Percentiles rank a stretch among this genome's conserved stretches.
Conservation (phyloP, 345 rosid species). For the Pseudoturritis turrita region DNA sequence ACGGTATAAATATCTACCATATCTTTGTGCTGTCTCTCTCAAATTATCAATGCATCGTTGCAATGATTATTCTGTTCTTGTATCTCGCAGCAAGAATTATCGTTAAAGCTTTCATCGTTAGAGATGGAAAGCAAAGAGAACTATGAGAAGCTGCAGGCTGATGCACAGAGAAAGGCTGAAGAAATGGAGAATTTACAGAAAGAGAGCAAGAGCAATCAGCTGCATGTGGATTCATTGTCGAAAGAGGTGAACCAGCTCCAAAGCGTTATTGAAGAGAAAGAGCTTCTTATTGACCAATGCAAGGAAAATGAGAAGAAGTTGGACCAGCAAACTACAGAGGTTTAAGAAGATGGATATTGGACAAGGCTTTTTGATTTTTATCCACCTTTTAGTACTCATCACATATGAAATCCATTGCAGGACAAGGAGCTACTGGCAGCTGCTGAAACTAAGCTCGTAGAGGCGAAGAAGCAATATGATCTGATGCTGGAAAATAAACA, state of each 20-base stretch:
- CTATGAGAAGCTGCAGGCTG: too few relatives aligned
- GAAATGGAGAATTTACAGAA: constrained; percentile 44
- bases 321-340: constrained; percentile 63
- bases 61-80: too few relatives aligned
- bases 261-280: constrained; percentile 57
- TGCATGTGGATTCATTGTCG: constrained; percentile 45
- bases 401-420: constrained; percentile 41
- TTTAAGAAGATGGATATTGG: constrained; percentile 15
- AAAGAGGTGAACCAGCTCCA: constrained; percentile 57
- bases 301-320: constrained; percentile 56
- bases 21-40: too few relatives aligned
- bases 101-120: too few relatives aligned
- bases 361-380: neutral
- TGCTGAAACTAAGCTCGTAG: too few relatives aligned
- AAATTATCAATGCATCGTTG: too few relatives aligned
- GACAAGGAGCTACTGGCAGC: constrained; percentile 50
- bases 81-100: too few relatives aligned
- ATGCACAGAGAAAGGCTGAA: too few relatives aligned
- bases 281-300: constrained; percentile 46
- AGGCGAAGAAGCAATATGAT: too few relatives aligned
- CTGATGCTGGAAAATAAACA: too few relatives aligned
- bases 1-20: constrained; percentile 39
- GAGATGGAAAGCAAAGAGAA: too few relatives aligned
- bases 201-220: constrained; percentile 44
- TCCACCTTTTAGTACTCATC: constrained; percentile 11